Evolutionary conservation across 306 rosid species (phyloP).

Genomic region (Parietaria judaica): DNA sequence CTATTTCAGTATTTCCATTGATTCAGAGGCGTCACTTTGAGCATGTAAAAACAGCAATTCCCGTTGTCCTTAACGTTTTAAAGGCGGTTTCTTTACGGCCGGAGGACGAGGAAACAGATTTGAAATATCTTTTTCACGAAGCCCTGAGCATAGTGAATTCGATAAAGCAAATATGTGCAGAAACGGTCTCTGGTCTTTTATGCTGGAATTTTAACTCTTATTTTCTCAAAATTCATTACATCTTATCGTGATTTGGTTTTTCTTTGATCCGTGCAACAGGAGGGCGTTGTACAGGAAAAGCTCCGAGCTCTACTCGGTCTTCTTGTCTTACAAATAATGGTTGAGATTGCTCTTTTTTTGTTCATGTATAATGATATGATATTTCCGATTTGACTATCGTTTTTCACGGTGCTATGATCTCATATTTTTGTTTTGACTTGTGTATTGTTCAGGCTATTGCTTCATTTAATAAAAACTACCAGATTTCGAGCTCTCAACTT

Average conservation of each 20-base stretch:
- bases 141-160: constrained; percentile 64
- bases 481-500: constrained; percentile 34
- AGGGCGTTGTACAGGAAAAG: constrained; percentile 41
- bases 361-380: background rate
- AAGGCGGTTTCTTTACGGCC: constrained; percentile 44
- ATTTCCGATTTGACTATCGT: background rate
- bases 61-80: constrained; percentile 62
- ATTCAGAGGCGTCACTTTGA: constrained; percentile 74
- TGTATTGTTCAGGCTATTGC: constrained; percentile 55
- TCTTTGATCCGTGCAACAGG: constrained; percentile 35
- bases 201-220: constrained; percentile 1
- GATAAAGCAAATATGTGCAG: constrained; percentile 44
- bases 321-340: constrained; percentile 69
- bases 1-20: constrained; percentile 56
- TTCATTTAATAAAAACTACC: constrained; percentile 42
- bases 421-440: constrained; percentile 4
- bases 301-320: constrained; percentile 66
- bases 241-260: constrained; percentile 11
- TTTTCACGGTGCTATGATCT: background rate
- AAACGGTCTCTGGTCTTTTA: constrained; percentile 50
- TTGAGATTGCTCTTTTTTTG: constrained; percentile 18
- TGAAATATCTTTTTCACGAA: constrained; percentile 37
- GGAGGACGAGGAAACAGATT: constrained; percentile 34
- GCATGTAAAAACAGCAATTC: constrained; percentile 60
- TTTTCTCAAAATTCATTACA: constrained; percentile 14